Conservation (phyloP, 2,329 filamentous ascomycete species). For the Colletotrichum limetticola region DNA sequence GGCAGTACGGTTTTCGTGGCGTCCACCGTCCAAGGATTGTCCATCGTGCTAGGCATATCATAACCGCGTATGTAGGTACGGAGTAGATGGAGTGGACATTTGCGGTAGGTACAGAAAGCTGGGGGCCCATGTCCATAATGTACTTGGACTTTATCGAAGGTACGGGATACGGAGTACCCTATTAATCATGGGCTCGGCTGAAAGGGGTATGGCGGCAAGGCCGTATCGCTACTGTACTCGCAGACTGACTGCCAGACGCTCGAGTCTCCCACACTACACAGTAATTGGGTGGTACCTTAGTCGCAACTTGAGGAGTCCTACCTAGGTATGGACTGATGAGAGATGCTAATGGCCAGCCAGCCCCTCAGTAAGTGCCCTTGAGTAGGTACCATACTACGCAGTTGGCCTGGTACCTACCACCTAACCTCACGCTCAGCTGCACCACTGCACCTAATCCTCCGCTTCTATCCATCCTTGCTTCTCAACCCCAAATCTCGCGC, state of each 20-base stretch:
- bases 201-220: conserved; percentile 25
- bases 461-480: neutral
- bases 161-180: neutral
- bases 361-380: too few relatives aligned
- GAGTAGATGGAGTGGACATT: neutral
- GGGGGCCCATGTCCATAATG: conserved; percentile 15
- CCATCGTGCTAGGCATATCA: neutral
- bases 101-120: neutral
- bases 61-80: neutral
- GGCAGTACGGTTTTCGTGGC: neutral
- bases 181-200: conserved; percentile 20
- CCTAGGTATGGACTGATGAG: too few relatives aligned
- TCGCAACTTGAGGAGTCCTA: too few relatives aligned
- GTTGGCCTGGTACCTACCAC: neutral
- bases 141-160: neutral
- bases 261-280: too few relatives aligned
- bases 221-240: neutral
- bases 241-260: neutral
- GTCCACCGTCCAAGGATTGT: neutral
- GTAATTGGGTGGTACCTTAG: too few relatives aligned
- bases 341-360: too few relatives aligned
- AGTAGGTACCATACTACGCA: neutral
- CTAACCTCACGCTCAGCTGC: too few relatives aligned
- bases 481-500: neutral
- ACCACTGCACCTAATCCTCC: neutral